Percentiles rank a stretch among this genome's conserved stretches.
These are phyloP conservation scores for Neoboletus brunneissimus DNA, from an alignment of 768 basidiomycete genomes.

Conservation along the genomic window DNA sequence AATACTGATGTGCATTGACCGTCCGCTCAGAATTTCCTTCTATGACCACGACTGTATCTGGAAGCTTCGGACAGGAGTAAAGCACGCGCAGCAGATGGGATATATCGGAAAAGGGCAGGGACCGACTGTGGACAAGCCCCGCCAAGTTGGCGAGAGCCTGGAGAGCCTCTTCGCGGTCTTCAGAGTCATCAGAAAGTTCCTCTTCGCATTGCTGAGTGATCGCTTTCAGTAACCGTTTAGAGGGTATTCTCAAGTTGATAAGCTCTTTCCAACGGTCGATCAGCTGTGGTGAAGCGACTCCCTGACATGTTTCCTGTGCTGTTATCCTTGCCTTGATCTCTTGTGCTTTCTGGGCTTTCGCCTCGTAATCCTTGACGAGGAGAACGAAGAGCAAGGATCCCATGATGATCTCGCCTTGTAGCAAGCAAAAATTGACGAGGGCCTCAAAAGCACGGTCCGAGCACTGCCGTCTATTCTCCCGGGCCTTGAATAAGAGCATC, in stretches of 20 bases:
- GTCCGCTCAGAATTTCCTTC: slow-evolving; percentile 20
- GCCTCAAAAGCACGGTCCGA: slow-evolving; percentile 59
- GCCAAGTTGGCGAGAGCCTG: slow-evolving; percentile 65
- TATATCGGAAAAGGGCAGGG: slow-evolving; percentile 45
- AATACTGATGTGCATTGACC: slow-evolving; percentile 46
- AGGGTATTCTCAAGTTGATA: slow-evolving; percentile 14
- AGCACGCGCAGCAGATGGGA: slow-evolving; percentile 46
- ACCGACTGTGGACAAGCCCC: slow-evolving; percentile 46
- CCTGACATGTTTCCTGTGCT: slow-evolving; percentile 17
- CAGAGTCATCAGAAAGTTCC: slow-evolving; percentile 29
- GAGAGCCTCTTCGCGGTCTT: slow-evolving; percentile 37
- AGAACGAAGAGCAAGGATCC: slow-evolving; percentile 67
- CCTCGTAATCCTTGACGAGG: slow-evolving; percentile 62
- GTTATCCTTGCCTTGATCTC: slow-evolving; percentile 22
- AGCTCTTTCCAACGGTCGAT: slow-evolving; percentile 22
- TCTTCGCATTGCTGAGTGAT: slow-evolving; percentile 32
- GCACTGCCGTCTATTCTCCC: slow-evolving; percentile 52
- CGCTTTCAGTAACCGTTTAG: slow-evolving; percentile 32
- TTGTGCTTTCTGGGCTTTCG: slow-evolving; percentile 31
- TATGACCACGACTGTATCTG: slow-evolving; percentile 39
- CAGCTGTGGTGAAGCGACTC: slow-evolving; percentile 12
- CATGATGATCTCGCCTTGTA: slow-evolving; percentile 80
- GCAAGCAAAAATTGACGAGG: slow-evolving; percentile 59
- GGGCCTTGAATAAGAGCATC: slow-evolving; percentile 49
- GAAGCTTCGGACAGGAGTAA: slow-evolving; percentile 43